These are phyloP conservation scores for Pochonia chlamydosporia DNA, from an alignment of 2,329 filamentous ascomycete genomes.

Conservation along the genomic window DNA sequence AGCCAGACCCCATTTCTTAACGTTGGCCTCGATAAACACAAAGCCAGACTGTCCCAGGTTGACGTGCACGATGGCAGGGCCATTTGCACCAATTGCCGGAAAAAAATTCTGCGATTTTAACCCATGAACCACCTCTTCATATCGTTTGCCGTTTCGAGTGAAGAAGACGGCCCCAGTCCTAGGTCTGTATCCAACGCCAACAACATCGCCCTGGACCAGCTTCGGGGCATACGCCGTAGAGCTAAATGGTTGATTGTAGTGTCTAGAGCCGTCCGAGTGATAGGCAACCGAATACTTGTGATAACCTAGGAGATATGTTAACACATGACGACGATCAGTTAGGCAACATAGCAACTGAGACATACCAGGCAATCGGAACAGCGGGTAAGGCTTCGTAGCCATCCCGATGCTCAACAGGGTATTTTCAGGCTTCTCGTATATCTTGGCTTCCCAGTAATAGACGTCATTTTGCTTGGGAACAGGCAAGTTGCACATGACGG, in stretches of 20 bases:
- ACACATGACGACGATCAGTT: background rate
- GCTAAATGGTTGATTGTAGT: conserved; percentile 88
- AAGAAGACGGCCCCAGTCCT: conserved; percentile 95
- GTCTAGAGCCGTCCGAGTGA: conserved; percentile 76
- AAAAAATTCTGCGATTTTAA: conserved; percentile 96
- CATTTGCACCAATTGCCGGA: conserved; percentile 92
- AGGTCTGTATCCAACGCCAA: conserved; percentile 91
- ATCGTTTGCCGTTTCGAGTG: conserved; percentile 93
- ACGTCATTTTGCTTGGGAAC: conserved; percentile 99
- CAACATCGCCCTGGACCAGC: conserved; percentile 88
- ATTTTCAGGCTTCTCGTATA: conserved; percentile 92
- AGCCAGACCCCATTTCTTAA: conserved; percentile 98
- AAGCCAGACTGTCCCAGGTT: conserved; percentile 98
- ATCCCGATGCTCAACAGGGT: conserved; percentile 88
- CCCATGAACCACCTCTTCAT: conserved; percentile 90
- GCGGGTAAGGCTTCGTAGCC: conserved; percentile 92
- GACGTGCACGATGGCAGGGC: conserved; percentile 86
- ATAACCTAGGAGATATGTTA: conserved; percentile 50
- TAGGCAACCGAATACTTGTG: conserved; percentile 94
- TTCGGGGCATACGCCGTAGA: conserved; percentile 74
- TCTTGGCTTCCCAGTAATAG: conserved; percentile 99
- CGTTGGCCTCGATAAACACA: conserved; percentile 98
- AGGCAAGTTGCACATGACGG: conserved; percentile 92
- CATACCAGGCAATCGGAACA: conserved; percentile 89
- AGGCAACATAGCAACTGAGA: conserved; percentile 4